Conservation (phyloP, 2,329 filamentous ascomycete genomes). For the Epichloe scottii region DNA sequence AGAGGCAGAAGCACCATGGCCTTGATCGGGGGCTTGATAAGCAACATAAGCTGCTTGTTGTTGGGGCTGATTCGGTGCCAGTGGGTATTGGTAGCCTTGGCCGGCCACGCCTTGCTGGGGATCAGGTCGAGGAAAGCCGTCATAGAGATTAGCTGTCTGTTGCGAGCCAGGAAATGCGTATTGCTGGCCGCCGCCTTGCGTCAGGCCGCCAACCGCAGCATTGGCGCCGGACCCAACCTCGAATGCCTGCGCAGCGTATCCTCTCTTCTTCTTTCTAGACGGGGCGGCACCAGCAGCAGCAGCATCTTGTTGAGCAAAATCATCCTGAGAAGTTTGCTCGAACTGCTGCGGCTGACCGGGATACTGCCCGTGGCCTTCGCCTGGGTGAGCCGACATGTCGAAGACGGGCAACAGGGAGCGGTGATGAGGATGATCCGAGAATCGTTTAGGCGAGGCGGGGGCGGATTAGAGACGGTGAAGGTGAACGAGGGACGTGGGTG, state of each 20-base stretch:
- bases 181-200: slow-evolving; percentile 24
- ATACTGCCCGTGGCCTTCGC: slow-evolving; percentile 41
- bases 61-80: slow-evolving; percentile 32
- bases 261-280: slow-evolving; percentile 78
- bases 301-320: slow-evolving; percentile 15
- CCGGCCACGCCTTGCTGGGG: slow-evolving; percentile 23
- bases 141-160: slow-evolving; percentile 35
- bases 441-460: slow-evolving; percentile 5
- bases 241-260: slow-evolving; percentile 89
- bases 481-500: not conserved
- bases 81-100: slow-evolving; percentile 29
- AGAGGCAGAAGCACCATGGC: slow-evolving; percentile 37
- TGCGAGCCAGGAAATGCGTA: slow-evolving; percentile 35
- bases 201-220: slow-evolving; percentile 41
- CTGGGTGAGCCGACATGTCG: slow-evolving; percentile 45
- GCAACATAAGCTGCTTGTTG: slow-evolving; percentile 28
- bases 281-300: slow-evolving; percentile 30
- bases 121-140: slow-evolving; percentile 45
- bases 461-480: slow-evolving; percentile 2
- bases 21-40: slow-evolving; percentile 40
- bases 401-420: slow-evolving; percentile 15
- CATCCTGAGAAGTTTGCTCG: slow-evolving; percentile 25
- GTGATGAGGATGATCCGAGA: slow-evolving; percentile 12
- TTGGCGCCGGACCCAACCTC: slow-evolving; percentile 86
- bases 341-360: slow-evolving; percentile 30